Conservation (phyloP, 768 basidiomycete species). For the Cytidiella melzeri region DNA sequence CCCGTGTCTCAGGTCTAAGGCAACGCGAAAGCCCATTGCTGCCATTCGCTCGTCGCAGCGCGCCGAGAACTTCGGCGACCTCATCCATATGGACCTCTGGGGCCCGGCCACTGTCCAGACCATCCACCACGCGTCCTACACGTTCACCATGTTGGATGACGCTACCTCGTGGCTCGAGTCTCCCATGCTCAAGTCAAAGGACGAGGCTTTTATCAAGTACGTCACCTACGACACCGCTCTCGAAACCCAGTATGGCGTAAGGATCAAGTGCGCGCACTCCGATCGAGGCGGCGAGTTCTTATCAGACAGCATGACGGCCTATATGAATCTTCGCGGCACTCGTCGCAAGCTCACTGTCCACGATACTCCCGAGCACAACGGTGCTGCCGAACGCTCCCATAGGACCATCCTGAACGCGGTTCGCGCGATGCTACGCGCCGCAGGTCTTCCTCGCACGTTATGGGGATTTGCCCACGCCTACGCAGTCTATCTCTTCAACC, state of each 20-base stretch:
- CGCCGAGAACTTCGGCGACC: not conserved
- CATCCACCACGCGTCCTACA: not conserved
- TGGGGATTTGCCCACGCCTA: not conserved
- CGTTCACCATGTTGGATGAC: not conserved
- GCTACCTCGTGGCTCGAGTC: not conserved
- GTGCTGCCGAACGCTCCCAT: constrained; percentile 16
- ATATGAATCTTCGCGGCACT: constrained; percentile 14
- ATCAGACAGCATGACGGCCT: constrained; percentile 11
- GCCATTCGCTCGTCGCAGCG: not conserved
- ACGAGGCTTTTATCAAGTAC: not conserved
- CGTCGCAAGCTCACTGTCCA: constrained; percentile 13
- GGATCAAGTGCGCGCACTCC: too few species aligned
- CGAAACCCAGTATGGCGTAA: constrained; percentile 2
- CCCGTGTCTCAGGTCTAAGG: too few species aligned
- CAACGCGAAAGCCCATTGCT: not conserved
- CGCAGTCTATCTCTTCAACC: not conserved
- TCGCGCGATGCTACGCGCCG: too few species aligned
- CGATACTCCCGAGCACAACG: constrained; percentile 22
- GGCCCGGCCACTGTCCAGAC: constrained; percentile 1
- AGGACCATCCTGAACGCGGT: constrained; percentile 8
- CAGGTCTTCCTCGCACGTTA: not conserved
- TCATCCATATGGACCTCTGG: constrained; percentile 2
- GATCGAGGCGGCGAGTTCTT: constrained; percentile 22
- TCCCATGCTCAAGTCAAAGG: not conserved
- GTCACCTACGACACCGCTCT: not conserved